These are phyloP conservation scores for Phytophthora tentaculata DNA, from an alignment of 352 stramenopile species.

Conservation along the genomic window DNA sequence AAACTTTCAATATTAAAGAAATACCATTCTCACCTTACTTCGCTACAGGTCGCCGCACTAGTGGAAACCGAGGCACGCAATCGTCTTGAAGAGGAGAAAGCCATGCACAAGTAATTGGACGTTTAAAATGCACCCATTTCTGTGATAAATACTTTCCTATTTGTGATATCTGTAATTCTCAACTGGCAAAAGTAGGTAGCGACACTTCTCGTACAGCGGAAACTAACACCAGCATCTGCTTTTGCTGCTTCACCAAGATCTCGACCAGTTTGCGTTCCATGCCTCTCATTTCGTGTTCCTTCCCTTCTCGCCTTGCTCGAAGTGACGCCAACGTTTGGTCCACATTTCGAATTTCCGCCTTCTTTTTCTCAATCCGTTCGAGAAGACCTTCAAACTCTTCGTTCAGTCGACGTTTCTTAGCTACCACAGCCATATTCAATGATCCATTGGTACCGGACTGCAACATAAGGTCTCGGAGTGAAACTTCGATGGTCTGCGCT, in stretches of 20 bases:
- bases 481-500: slow-evolving; percentile 59
- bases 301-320: slow-evolving; percentile 60
- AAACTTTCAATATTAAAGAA: background rate
- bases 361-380: slow-evolving; percentile 78
- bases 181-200: slow-evolving; percentile 16
- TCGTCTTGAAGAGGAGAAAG: slow-evolving; percentile 56
- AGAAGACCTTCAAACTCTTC: slow-evolving; percentile 83
- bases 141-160: slow-evolving; percentile 35
- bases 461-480: slow-evolving; percentile 69
- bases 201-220: slow-evolving; percentile 50
- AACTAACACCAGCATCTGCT: slow-evolving; percentile 68
- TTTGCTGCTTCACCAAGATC: slow-evolving; percentile 87
- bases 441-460: slow-evolving; percentile 32
- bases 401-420: slow-evolving; percentile 83
- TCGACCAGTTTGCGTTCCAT: slow-evolving; percentile 85
- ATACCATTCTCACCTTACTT: slow-evolving; percentile 12
- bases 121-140: slow-evolving; percentile 15
- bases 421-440: slow-evolving; percentile 68
- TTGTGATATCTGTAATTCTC: slow-evolving; percentile 1
- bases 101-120: slow-evolving; percentile 13
- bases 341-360: slow-evolving; percentile 56
- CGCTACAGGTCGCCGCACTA: slow-evolving; percentile 52
- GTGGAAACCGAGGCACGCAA: slow-evolving; percentile 73
- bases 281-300: slow-evolving; percentile 77
- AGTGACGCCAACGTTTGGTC: slow-evolving; percentile 71